These are phyloP conservation scores for Peribolospora kevripleyi DNA, from an alignment of 768 basidiomycete genomes.

Conservation along the genomic window DNA sequence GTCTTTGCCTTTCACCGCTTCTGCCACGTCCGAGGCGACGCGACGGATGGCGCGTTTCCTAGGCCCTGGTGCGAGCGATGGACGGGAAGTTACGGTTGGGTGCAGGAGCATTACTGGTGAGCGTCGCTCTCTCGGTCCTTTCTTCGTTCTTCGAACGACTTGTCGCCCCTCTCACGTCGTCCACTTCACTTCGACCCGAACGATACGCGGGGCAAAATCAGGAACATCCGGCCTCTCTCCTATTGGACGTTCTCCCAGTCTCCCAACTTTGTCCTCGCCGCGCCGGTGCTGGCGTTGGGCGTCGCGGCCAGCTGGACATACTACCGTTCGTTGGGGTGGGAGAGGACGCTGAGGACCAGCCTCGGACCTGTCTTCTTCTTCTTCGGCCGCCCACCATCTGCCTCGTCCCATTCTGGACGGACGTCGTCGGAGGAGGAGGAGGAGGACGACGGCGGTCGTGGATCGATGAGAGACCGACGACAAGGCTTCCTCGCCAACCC, in stretches of 20 bases:
- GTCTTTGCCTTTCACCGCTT: conserved; percentile 38
- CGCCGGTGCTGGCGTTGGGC: conserved; percentile 35
- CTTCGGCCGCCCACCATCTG: neutral
- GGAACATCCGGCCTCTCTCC: conserved; percentile 52
- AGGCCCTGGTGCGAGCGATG: conserved; percentile 39
- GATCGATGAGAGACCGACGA: no score
- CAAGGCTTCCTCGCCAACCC: conserved; percentile 23
- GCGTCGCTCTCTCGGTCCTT: conserved; percentile 1
- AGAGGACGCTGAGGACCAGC: neutral
- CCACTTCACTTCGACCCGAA: neutral
- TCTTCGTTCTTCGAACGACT: neutral
- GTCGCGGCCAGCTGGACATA: conserved; percentile 24
- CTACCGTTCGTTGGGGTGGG: conserved; percentile 2
- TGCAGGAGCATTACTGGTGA: conserved; percentile 56
- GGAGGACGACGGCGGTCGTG: no score
- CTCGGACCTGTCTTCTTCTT: neutral
- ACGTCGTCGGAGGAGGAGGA: neutral
- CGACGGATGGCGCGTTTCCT: neutral
- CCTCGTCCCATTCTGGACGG: neutral
- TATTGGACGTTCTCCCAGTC: conserved; percentile 68
- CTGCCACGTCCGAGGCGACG: conserved; percentile 23
- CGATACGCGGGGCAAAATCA: conserved; percentile 4
- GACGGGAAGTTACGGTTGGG: conserved; percentile 57
- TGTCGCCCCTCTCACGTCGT: neutral
- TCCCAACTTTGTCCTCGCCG: conserved; percentile 64